Conservation (phyloP, 768 basidiomycete genomes). For the Panus rudis region DNA sequence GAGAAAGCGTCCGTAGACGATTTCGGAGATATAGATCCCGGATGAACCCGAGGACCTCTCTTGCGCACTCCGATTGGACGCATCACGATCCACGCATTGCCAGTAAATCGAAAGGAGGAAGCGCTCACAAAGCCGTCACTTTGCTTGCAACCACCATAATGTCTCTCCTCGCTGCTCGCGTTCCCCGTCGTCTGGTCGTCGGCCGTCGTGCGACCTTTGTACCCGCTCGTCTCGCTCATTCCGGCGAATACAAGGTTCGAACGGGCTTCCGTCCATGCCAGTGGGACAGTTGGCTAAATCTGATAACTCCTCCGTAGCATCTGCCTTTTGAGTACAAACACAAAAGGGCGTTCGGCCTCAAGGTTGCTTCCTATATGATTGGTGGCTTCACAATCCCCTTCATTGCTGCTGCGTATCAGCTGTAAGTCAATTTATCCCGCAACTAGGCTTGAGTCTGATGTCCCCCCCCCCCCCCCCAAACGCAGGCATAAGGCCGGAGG, state of each 20-base stretch:
- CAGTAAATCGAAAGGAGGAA: too few species aligned
- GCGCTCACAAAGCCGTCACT: too few species aligned
- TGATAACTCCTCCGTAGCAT: conserved; percentile 14
- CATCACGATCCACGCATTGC: too few species aligned
- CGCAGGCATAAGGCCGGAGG: too few species aligned
- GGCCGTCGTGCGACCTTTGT: conserved; percentile 14
- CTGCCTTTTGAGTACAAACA: conserved; percentile 28
- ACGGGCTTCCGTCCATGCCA: background rate
- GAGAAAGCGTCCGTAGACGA: too few species aligned
- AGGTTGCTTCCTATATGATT: conserved; percentile 40
- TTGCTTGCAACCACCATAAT: conserved; percentile 11
- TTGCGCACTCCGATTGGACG: too few species aligned
- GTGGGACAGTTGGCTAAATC: background rate
- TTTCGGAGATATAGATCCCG: too few species aligned
- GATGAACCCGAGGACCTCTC: too few species aligned
- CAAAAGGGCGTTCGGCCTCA: conserved; percentile 30
- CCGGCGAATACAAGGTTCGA: conserved; percentile 9
- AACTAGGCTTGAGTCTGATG: conserved; percentile 1
- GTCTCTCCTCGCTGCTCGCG: conserved; percentile 20
- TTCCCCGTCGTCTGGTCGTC: conserved; percentile 20
- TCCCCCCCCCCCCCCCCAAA: too few species aligned
- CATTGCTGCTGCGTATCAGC: conserved; percentile 49
- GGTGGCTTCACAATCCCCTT: conserved; percentile 65
- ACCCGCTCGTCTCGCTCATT: conserved; percentile 9
- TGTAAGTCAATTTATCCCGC: conserved; percentile 61